Evolutionary conservation across 768 basidiomycete species (phyloP), one percentile per base, ranked within the genome.

Genomic region (Lactarius indigo): DNA sequence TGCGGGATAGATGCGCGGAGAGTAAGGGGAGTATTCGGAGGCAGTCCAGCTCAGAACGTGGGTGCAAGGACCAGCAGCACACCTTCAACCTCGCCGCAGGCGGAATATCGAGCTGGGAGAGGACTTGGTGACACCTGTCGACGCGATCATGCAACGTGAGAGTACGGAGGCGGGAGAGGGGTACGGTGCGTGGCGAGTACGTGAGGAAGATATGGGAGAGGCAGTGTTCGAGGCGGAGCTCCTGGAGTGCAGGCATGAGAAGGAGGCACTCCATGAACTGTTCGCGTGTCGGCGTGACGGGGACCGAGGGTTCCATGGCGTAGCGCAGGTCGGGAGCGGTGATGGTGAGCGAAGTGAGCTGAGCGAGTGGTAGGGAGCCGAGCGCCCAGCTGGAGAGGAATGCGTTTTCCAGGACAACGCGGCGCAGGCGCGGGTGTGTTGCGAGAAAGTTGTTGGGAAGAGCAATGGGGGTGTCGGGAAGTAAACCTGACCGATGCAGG

Each of bases 21-120:
- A 67, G 57, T 15, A 58, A 41, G 31, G 66, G 66, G 9, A 67
- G 41, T 41, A 67, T 28, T 5, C 42, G 66, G 5, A 67, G 52
- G 58, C 66, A 67, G 52, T 67, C 66, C 33, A 63, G 54, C 41
- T 67, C 66, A 31, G 66, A 59, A 31, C 33, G 66, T 2, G 66
- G 66, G 3, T 26, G 37, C 30, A 42, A 10, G 41, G 66, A 64
- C 61, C 66, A 67, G 42, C 66, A 67, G 6, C 39, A 56, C 12
- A 63, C 41, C 35, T 35, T 59, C 39, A 67, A 44, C 13, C n/a
- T 55, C 20, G 62, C 9, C 5, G 26, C 17, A 13, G 57, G 26
- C 6, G 62, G 57, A 10, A 67, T 5, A 23, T 56, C 52, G 41
- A 67, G 58, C 26, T 57, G 44, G 39, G 59, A 50, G 39, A 67